These are phyloP conservation scores for Austroboletus olivaceoglutinosus DNA, from an alignment of 1,284 basidiomycete species.

Conservation along the genomic window DNA sequence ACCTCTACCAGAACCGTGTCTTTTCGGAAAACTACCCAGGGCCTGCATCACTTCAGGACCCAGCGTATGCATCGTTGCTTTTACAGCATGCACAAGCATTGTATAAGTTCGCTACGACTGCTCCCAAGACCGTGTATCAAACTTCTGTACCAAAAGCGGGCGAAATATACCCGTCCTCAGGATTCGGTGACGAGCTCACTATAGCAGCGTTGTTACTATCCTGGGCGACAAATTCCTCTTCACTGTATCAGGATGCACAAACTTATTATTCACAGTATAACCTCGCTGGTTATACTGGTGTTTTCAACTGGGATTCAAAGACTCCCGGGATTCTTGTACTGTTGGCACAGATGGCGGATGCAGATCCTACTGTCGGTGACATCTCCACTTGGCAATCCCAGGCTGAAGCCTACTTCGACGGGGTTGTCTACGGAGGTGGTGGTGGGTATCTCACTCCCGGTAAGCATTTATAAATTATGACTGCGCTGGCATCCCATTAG, in stretches of 20 bases:
- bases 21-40: conserved; percentile 52
- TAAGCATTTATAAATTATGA: conserved; percentile 25
- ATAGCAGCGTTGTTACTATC: conserved; percentile 78
- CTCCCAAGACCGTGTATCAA: conserved; percentile 60
- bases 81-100: conserved; percentile 72
- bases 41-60: conserved; percentile 70
- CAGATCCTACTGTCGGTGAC: conserved; percentile 51
- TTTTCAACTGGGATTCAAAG: conserved; percentile 91
- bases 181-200: conserved; percentile 66
- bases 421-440: conserved; percentile 59
- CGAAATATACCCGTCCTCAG: conserved; percentile 71
- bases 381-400: conserved; percentile 65
- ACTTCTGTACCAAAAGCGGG: conserved; percentile 62
- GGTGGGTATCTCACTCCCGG: conserved; percentile 54
- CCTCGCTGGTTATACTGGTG: conserved; percentile 51
- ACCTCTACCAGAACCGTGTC: conserved; percentile 64
- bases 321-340: conserved; percentile 74
- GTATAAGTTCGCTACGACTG: conserved; percentile 69
- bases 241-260: conserved; percentile 65
- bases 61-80: conserved; percentile 68
- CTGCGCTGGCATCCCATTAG: conserved; percentile 2
- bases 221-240: conserved; percentile 62
- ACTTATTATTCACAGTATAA: conserved; percentile 58
- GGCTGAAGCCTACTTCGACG: conserved; percentile 77
- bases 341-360: conserved; percentile 63